phyloP scores from a whole-genome alignment of 352 stramenopile species.

The Lagenidium giganteum region DNA sequence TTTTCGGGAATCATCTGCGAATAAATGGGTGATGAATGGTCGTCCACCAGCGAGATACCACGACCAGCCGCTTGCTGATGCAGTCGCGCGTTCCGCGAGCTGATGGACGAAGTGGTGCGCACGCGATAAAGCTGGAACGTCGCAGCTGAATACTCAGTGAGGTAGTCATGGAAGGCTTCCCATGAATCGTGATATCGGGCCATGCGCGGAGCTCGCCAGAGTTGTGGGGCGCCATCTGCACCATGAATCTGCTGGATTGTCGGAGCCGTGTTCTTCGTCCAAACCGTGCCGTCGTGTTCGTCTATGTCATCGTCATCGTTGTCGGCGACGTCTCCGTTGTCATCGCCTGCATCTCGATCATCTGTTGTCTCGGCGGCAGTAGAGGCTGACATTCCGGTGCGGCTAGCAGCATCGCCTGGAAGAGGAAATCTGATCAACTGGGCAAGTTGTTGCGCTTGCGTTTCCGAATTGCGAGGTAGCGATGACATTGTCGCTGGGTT shows the following conservation, averaged over 20 bases:
- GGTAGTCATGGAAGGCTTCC: constrained; percentile 49
- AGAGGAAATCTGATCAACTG: no score
- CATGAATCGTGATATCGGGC: constrained; percentile 41
- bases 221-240: no score
- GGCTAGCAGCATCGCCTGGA: no score
- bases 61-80: constrained; percentile 34
- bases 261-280: not conserved
- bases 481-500: no score
- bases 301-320: constrained; percentile 15
- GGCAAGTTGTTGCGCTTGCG: no score
- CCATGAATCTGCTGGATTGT: constrained; percentile 15
- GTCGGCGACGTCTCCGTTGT: not conserved
- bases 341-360: not conserved
- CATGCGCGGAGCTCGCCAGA: constrained; percentile 52
- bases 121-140: constrained; percentile 73
- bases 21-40: no score
- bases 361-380: no score
- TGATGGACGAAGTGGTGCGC: constrained; percentile 68
- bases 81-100: constrained; percentile 54
- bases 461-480: no score
- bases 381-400: no score
- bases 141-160: constrained; percentile 51
- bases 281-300: not conserved
- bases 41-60: no score
- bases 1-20: no score